Evolutionary conservation across 768 basidiomycete genomes (phyloP).

Genomic region (Lepiota venenata): DNA sequence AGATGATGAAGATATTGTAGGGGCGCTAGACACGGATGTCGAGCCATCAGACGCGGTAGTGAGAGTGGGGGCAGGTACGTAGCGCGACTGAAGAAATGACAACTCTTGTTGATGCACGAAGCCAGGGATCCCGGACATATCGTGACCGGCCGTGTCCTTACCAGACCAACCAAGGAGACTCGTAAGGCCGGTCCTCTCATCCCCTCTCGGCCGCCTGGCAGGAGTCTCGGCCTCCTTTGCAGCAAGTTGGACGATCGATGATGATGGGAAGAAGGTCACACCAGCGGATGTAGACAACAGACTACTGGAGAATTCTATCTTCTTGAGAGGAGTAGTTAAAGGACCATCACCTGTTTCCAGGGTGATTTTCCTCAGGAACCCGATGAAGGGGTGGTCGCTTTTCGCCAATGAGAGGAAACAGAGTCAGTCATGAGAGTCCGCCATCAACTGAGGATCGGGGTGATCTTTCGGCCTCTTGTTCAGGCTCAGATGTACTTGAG

Average conservation of each 20-base stretch:
- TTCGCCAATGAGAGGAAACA: slow-evolving; percentile 21
- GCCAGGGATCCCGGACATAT: slow-evolving; percentile 47
- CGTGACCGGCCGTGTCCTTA: slow-evolving; percentile 33
- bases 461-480: neutral
- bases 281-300: slow-evolving; percentile 54
- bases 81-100: slow-evolving; percentile 45
- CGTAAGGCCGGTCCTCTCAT: slow-evolving; percentile 50
- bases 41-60: neutral
- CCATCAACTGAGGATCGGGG: neutral
- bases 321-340: slow-evolving; percentile 37
- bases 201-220: slow-evolving; percentile 42
- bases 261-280: slow-evolving; percentile 43
- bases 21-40: neutral
- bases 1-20: slow-evolving; percentile 7
- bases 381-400: slow-evolving; percentile 17
- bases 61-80: slow-evolving; percentile 23
- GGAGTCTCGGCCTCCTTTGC: slow-evolving; percentile 43
- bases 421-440: neutral
- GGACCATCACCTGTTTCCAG: slow-evolving; percentile 20
- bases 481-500: neutral
- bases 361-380: slow-evolving; percentile 5
- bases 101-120: slow-evolving; percentile 60
- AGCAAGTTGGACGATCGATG: slow-evolving; percentile 45
- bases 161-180: slow-evolving; percentile 64
- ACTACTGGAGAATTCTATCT: slow-evolving; percentile 33